These are phyloP conservation scores for Paulownia fortunei DNA, from an alignment of 257 asterid species.

Conservation along the genomic window DNA sequence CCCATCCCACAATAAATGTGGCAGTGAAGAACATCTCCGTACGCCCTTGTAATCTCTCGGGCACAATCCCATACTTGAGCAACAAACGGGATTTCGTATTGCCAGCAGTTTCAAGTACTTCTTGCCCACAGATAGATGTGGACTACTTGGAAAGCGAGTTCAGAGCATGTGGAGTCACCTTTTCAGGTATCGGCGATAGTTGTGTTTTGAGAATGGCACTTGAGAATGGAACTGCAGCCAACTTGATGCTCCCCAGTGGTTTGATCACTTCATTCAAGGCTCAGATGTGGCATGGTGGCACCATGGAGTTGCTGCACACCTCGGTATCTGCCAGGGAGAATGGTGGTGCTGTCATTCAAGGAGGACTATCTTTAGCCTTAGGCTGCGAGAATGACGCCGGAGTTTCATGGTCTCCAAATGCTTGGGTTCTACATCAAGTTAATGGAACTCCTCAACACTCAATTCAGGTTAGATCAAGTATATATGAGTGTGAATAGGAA, in stretches of 20 bases:
- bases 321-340: slow-evolving; percentile 47
- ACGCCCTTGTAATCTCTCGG: too few species aligned
- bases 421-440: slow-evolving; percentile 59
- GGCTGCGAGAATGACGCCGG: slow-evolving; percentile 39
- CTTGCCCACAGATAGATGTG: too few species aligned
- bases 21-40: too few species aligned
- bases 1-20: too few species aligned
- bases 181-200: slow-evolving; percentile 50
- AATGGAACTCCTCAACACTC: slow-evolving; percentile 59
- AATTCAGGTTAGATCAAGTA: too few species aligned
- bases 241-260: slow-evolving; percentile 81
- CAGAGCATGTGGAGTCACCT: slow-evolving; percentile 52
- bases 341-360: slow-evolving; percentile 51
- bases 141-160: too few species aligned
- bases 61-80: too few species aligned
- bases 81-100: too few species aligned
- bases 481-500: too few species aligned
- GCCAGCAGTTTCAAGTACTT: too few species aligned
- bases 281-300: slow-evolving; percentile 84
- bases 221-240: slow-evolving; percentile 62
- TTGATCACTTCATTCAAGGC: slow-evolving; percentile 78
- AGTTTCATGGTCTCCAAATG: slow-evolving; percentile 52
- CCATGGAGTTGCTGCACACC: slow-evolving; percentile 72
- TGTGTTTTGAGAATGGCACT: slow-evolving; percentile 61
- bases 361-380: slow-evolving; percentile 70